Percentiles rank a stretch among this genome's conserved stretches.
Conservation (phyloP, 345 rosid species). For the Ailanthus altissimus region DNA sequence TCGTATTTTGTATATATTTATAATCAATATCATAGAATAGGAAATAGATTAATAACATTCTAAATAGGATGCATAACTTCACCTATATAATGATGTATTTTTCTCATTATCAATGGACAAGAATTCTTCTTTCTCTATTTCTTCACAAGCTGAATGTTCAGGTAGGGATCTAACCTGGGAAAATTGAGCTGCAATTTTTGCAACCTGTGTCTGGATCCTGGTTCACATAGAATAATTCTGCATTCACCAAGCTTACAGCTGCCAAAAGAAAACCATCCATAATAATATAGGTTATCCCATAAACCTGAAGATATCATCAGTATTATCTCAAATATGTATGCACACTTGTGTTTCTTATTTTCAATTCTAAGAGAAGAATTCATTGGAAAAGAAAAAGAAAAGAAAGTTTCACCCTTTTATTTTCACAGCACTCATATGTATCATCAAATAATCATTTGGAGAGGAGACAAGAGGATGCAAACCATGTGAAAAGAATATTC, state of each 20-base stretch:
- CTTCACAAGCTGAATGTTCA: not conserved
- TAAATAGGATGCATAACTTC: too few relatives aligned
- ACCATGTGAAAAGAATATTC: not conserved
- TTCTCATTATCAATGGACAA: too few relatives aligned
- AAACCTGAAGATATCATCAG: not conserved
- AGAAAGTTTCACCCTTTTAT: not conserved
- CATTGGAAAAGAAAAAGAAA: not conserved
- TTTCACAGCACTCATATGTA: not conserved
- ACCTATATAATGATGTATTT: too few relatives aligned
- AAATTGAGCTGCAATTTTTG: constrained; percentile 96
- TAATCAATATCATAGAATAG: too few relatives aligned
- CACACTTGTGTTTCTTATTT: not conserved
- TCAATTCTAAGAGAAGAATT: not conserved
- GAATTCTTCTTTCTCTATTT: too few relatives aligned
- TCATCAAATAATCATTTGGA: constrained; percentile 1
- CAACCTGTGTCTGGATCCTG: constrained; percentile 76
- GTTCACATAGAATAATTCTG: constrained; percentile 78
- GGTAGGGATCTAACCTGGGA: constrained; percentile 59
- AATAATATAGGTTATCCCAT: not conserved
- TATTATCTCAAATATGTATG: not conserved
- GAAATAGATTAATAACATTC: too few relatives aligned
- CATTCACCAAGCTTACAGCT: constrained; percentile 94
- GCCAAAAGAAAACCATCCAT: constrained; percentile 24
- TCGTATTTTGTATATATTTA: too few relatives aligned
- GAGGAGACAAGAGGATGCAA: not conserved